These are phyloP conservation scores for Cutaneotrichosporon cyanovorans DNA, from an alignment of 1,284 basidiomycete genomes.

Conservation along the genomic window DNA sequence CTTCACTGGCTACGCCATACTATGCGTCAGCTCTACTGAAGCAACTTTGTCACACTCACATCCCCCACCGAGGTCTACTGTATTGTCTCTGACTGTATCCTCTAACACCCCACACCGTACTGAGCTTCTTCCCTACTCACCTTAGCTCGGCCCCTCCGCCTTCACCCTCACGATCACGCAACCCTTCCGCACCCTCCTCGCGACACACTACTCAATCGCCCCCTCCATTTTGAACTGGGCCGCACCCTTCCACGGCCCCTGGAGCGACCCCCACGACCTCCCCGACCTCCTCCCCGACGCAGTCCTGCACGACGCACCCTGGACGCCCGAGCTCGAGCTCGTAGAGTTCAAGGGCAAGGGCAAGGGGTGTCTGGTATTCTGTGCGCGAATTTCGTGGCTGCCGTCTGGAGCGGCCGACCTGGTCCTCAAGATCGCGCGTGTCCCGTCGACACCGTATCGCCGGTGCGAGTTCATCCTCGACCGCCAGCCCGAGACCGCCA, in stretches of 20 bases:
- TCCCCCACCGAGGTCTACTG: too few species aligned
- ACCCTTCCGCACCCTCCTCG: background rate
- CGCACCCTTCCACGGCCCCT: constrained; percentile 3
- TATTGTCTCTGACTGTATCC: too few species aligned
- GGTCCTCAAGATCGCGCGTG: constrained; percentile 3
- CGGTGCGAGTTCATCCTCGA: constrained; percentile 3
- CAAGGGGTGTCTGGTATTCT: constrained; percentile 4
- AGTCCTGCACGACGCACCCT: background rate
- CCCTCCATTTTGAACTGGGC: background rate
- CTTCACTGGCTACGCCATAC: too few species aligned
- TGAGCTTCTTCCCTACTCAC: background rate
- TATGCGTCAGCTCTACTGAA: too few species aligned
- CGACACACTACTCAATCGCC: background rate
- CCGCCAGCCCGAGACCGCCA: background rate
- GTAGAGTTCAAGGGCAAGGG: background rate
- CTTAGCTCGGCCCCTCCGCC: constrained; percentile 3
- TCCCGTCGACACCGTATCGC: too few species aligned
- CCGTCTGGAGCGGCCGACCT: constrained; percentile 1
- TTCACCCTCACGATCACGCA: constrained; percentile 1
- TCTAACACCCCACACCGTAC: too few species aligned
- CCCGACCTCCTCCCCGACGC: constrained; percentile 2
- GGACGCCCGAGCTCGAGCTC: constrained; percentile 6
- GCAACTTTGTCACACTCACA: too few species aligned
- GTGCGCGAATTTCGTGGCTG: constrained; percentile 4
- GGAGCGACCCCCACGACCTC: background rate